phyloP scores from a whole-genome alignment of 345 rosid genomes.

The Noccaea bulbosa region DNA sequence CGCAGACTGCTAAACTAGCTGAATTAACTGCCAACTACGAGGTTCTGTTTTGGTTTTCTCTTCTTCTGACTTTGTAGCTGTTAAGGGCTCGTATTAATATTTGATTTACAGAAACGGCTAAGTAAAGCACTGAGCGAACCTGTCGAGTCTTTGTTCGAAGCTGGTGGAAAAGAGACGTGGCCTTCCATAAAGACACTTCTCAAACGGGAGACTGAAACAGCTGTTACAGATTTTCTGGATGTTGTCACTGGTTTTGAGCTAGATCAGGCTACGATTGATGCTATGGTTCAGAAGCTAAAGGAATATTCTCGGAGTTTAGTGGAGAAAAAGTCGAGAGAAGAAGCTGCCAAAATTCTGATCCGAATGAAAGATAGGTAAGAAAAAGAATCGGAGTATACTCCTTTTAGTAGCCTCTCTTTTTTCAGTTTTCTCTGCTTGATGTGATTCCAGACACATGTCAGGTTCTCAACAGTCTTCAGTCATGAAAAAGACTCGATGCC shows the following conservation, averaged over 20 bases:
- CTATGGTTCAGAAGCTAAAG: conserved; percentile 56
- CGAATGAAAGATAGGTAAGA: conserved; percentile 74
- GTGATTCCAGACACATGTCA: conserved; percentile 41
- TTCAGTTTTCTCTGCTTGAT: conserved; percentile 26
- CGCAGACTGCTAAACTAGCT: conserved; percentile 55
- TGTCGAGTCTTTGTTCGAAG: conserved; percentile 63
- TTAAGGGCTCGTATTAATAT: not conserved
- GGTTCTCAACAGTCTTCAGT: conserved; percentile 71
- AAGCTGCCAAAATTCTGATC: conserved; percentile 70
- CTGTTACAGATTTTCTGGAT: conserved; percentile 52
- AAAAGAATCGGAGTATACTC: conserved; percentile 3
- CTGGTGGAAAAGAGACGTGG: conserved; percentile 68
- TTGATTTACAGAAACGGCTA: conserved; percentile 58
- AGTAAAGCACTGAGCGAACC: conserved; percentile 53
- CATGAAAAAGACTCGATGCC: conserved; percentile 74
- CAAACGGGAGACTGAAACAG: conserved; percentile 59
- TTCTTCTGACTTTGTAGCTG: conserved; percentile 28
- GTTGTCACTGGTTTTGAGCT: conserved; percentile 64
- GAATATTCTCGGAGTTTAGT: conserved; percentile 59
- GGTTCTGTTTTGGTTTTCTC: conserved; percentile 46
- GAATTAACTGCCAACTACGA: conserved; percentile 56
- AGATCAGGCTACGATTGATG: conserved; percentile 48
- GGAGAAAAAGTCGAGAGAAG: conserved; percentile 75
- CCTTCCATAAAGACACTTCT: conserved; percentile 67
- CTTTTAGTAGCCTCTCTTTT: not conserved